phyloP scores from a whole-genome alignment of 2,329 filamentous ascomycete genomes.

The Arthrinium phaeospermum region DNA sequence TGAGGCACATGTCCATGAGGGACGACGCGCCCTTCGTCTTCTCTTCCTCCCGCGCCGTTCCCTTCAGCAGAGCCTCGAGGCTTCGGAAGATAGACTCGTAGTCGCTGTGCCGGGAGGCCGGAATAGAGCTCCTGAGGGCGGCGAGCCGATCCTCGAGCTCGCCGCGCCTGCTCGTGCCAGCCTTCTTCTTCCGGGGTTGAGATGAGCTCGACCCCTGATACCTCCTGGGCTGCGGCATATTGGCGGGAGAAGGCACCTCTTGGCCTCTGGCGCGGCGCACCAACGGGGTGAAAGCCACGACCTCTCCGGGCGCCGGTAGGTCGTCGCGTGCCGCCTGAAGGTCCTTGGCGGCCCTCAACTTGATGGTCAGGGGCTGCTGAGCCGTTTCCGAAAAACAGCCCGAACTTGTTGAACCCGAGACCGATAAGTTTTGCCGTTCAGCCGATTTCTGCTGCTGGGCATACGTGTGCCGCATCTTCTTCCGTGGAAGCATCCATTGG shows the following conservation, averaged over 20 bases:
- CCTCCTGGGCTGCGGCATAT: background rate
- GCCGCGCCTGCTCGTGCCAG: conserved; percentile 25
- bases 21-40: conserved; percentile 42
- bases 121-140: conserved; percentile 38
- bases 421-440: background rate
- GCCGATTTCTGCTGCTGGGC: conserved; percentile 29
- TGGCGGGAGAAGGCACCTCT: conserved; percentile 21
- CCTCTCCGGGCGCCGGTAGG: conserved; percentile 29
- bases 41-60: conserved; percentile 39
- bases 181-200: conserved; percentile 21
- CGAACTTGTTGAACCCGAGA: background rate
- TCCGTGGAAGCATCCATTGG: conserved; percentile 35
- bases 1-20: conserved; percentile 55
- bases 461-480: conserved; percentile 39
- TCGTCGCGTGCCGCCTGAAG: conserved; percentile 24
- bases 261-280: conserved; percentile 37
- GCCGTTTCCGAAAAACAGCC: background rate
- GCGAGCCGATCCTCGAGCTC: conserved; percentile 42
- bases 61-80: conserved; percentile 50
- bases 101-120: conserved; percentile 40
- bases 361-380: conserved; percentile 13
- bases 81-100: conserved; percentile 52
- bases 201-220: background rate
- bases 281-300: conserved; percentile 36
- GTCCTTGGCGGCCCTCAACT: conserved; percentile 27